Evolutionary conservation across 1,139 yeast genomes (phyloP), one percentile per base, ranked within the genome.

Genomic region (Hyphopichia pseudoburtonii): DNA sequence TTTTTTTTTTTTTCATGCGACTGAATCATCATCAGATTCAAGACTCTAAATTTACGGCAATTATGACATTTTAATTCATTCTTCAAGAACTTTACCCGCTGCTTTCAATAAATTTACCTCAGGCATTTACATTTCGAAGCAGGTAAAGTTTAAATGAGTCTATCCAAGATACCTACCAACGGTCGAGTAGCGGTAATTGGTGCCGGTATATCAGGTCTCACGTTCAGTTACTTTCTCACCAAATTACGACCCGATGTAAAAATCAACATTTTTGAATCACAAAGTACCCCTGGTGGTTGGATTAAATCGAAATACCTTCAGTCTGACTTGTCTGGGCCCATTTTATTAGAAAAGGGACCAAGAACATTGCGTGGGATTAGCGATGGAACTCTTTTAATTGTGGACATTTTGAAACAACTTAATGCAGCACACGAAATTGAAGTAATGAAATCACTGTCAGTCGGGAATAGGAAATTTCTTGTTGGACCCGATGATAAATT

Each of bases 171-270:
- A 7, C 52, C 51, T 19, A 58, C 56, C 6, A 62, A 66, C 39
- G 75, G 78, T 3, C 60, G 51, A 22, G 79, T 83, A 2, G 88
- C 81, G 1, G 82, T 90, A 1, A 56, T 88, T 3, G 98, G 98
- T 0, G 86, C 86, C 0, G 98, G 98, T 0, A 75, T 90, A 3
- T 84, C 96, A 1, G 97, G 97, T 0, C 68, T 92, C 3, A 68
- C 92, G 2, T 81, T 78, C 49, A 83, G 94, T 0, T 89, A 86
- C 58, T 86, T 86, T 49, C 66, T 90, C 16, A 68, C 75, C 28
- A 76, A 74, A 42, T 56, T 86, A 11, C 70, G 96, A 35, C 92
- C 92, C 0, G 96, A 88, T 55, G 49, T 87, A 16, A 60, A 64
- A 8, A 73, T 92, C 36, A 76, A 78, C 2, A 56, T 92, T 0